Evolutionary conservation across 2,329 filamentous ascomycete genomes (phyloP), one percentile per base, ranked within the genome.

Genomic region (Aspergillus quadricinctus): DNA sequence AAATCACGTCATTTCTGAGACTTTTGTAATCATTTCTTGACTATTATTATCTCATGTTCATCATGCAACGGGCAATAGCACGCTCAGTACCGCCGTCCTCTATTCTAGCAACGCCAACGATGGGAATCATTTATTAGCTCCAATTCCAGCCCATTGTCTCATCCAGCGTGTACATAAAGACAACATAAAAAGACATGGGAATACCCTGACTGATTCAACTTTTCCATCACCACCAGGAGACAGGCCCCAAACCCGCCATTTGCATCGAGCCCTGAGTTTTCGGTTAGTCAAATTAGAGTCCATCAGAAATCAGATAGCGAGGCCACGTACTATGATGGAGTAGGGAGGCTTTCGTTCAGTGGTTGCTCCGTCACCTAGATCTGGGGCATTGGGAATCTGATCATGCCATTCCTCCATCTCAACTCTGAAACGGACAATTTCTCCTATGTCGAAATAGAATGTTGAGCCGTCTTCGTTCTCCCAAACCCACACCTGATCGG

Each of bases 361-460:
- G 3, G 78, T 75, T 25, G 80, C 75, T 50, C 83, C 82, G 50
- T 89, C 84, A 41, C 83, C 82, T 14, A 84, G 80, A 61, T 88
- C 83, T 37, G 88, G 84, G 52, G 87, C 85, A 56, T 83, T 82
- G 0, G 93, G 88, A 45, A 89, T 87, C 72, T 96, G 88, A 71
- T 97, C 93, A 58, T 91, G 85, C 92, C 94, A 99, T 63, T 90
- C 84, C 75, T 99, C 94, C 51, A 88, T 84, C 64, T 95, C 86
- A 43, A 97, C 87, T 23, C 91, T 83, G 66, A 97, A 89, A 43
- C 93, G 84, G 28, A 96, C 92, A 66, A 88, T 86, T 76, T 97
- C 94, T 68, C 93, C 88, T 66, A 87, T 88, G 73, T 99, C 94
- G 73, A 94, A 96, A 72, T 88, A 96, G 63, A 96, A 84, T 28